phyloP scores from a whole-genome alignment of 345 rosid species.

The Isatis tinctoria region DNA sequence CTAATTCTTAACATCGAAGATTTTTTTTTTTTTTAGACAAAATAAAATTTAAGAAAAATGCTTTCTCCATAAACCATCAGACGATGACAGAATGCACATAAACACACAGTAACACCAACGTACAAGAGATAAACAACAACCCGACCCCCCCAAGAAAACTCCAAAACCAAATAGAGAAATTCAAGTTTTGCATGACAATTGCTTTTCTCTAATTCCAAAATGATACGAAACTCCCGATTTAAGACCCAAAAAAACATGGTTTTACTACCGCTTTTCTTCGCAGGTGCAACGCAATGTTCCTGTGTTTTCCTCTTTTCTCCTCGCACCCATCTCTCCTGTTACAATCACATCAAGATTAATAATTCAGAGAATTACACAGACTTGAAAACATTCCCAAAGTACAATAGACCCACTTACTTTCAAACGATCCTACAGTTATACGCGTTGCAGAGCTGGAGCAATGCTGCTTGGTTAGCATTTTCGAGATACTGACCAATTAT shows the following conservation, averaged over 20 bases:
- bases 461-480: conserved; percentile 61
- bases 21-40: neutral
- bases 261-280: conserved; percentile 9
- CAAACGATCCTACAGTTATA: conserved; percentile 58
- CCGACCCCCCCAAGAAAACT: neutral
- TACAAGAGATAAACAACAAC: conserved; percentile 1
- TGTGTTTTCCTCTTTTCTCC: neutral
- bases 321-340: conserved; percentile 9
- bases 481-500: conserved; percentile 69
- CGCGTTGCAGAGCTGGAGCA: conserved; percentile 61
- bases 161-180: conserved; percentile 1
- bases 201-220: conserved; percentile 9
- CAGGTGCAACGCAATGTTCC: neutral
- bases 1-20: neutral
- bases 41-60: neutral
- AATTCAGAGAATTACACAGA: neutral
- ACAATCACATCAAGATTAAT: neutral
- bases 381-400: neutral
- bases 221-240: conserved; percentile 14
- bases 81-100: conserved; percentile 29
- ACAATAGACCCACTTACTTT: conserved; percentile 43
- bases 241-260: neutral
- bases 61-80: conserved; percentile 4
- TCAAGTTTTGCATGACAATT: conserved; percentile 10
- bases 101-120: neutral